Conservation (phyloP, 1,284 basidiomycete species). For the Apiotrichum porosum region DNA sequence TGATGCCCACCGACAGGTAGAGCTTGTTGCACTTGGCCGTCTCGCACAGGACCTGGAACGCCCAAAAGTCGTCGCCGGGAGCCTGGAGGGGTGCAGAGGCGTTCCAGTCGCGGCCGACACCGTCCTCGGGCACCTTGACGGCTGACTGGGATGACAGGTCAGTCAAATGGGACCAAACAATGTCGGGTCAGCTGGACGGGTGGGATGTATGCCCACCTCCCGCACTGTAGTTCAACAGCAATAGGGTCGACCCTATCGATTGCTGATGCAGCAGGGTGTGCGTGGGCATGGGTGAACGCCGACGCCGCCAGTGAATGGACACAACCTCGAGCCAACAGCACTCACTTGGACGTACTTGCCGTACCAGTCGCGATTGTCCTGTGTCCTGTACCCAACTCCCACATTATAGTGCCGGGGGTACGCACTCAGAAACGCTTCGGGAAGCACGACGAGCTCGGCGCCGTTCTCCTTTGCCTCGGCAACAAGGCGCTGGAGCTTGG, state of each 20-base stretch:
- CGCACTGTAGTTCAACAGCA: no score
- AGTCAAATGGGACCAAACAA: no score
- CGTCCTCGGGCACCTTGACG: conserved; percentile 19
- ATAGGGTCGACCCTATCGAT: no score
- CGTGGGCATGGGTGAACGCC: no score
- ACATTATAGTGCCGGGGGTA: conserved; percentile 44
- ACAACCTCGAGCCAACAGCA: no score
- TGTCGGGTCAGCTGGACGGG: no score
- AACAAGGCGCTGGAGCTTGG: conserved; percentile 56
- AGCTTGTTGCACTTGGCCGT: conserved; percentile 12
- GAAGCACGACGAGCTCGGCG: conserved; percentile 61
- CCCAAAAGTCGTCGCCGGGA: conserved; percentile 15
- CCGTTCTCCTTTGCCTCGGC: conserved; percentile 55
- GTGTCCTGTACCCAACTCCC: conserved; percentile 26
- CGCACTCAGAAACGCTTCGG: conserved; percentile 58
- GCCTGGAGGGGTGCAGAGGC: background rate
- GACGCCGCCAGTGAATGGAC: no score
- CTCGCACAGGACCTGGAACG: conserved; percentile 13
- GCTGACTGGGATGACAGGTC: conserved; percentile 10
- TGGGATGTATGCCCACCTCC: no score
- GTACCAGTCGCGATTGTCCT: conserved; percentile 34
- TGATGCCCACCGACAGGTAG: conserved; percentile 61
- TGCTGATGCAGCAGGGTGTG: no score
- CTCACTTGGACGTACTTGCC: conserved; percentile 48
- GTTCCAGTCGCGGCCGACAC: conserved; percentile 18